Evolutionary conservation across 371 early-diverging fungal genomes (phyloP), one percentile per base, ranked within the genome.

Genomic region (Actinomucor elegans): DNA sequence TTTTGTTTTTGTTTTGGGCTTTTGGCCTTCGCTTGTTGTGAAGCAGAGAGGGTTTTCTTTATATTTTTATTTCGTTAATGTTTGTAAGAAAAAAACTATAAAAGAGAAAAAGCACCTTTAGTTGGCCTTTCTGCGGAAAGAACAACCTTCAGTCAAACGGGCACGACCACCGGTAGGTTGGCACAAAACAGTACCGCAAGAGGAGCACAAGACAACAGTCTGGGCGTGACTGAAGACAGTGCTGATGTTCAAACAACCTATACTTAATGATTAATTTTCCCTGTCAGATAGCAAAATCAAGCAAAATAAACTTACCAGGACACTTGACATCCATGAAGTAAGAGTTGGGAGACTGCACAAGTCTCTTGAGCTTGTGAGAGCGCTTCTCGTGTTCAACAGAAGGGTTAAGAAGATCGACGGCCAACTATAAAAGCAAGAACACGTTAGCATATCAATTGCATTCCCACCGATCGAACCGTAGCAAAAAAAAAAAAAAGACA

Each of bases 321-420:
- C 99, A 99, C 88, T 98, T 98, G 64, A 99, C 99, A 73, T 99
- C 98, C 98, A 99, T 99, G 85, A 99, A 99, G 91, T 90, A 99
- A 38, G 99, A 98, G 93, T 99, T 98, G 65, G 98, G 96, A 72
- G 90, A 89, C 84, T 96, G 99, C 69, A 99, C 99, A 59, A 99
- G 87, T 77, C 99, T 89, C 93, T 99, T 99, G 67, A 97, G 90
- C 91, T 99, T 99, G 94, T 98, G 96, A 71, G 84, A 81, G 71
- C 91, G 89, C 84, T 87, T 87, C 84, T 98, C 93, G 76, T 87
- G 84, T 73, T 94, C 93, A 75, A 87, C 84, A 67, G 94, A 86
- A 58, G 99, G 99, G 90, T 98, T 97, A 67, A 98, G 90, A 81
- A 99, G 93, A 85, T 99, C 99, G 73, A 96, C 92, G 75, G 96